These are phyloP conservation scores for Hebeloma cylindrosporum DNA, from an alignment of 768 basidiomycete species.

Conservation along the genomic window DNA sequence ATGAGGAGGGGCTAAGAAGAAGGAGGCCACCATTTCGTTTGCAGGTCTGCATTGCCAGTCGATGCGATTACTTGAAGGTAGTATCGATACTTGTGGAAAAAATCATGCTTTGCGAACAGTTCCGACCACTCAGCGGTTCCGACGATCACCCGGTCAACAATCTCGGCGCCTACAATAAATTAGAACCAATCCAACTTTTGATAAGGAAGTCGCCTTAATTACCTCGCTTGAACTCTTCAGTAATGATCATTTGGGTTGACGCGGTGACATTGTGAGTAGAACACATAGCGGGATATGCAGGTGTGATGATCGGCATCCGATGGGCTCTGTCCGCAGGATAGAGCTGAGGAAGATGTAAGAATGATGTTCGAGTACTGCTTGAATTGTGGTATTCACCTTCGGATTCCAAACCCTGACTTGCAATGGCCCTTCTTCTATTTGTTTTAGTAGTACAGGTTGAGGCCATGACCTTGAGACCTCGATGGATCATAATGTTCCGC, in stretches of 20 bases:
- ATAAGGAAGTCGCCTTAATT: too few species aligned
- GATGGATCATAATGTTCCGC: conserved; percentile 6
- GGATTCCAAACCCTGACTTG: conserved; percentile 99
- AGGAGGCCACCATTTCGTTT: conserved; percentile 79
- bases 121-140: conserved; percentile 87
- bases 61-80: conserved; percentile 96
- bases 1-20: conserved; percentile 3
- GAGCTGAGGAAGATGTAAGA: conserved; percentile 46
- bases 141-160: conserved; percentile 89
- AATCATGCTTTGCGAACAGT: conserved; percentile 93
- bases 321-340: conserved; percentile 94
- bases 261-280: conserved; percentile 96
- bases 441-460: conserved; percentile 94
- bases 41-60: conserved; percentile 77
- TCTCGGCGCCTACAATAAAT: conserved; percentile 71
- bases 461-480: conserved; percentile 94
- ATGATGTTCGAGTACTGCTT: not conserved
- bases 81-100: conserved; percentile 95
- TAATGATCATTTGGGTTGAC: conserved; percentile 95
- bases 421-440: conserved; percentile 92
- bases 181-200: conserved; percentile 11
- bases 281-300: conserved; percentile 99
- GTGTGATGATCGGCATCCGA: conserved; percentile 99
- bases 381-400: conserved; percentile 47
- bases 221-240: conserved; percentile 94